A percentile compares a stretch with the other conserved stretches of the same genome.
These are phyloP conservation scores for Hypomyces rosellus DNA, from an alignment of 2,329 filamentous ascomycete species.

Conservation along the genomic window DNA sequence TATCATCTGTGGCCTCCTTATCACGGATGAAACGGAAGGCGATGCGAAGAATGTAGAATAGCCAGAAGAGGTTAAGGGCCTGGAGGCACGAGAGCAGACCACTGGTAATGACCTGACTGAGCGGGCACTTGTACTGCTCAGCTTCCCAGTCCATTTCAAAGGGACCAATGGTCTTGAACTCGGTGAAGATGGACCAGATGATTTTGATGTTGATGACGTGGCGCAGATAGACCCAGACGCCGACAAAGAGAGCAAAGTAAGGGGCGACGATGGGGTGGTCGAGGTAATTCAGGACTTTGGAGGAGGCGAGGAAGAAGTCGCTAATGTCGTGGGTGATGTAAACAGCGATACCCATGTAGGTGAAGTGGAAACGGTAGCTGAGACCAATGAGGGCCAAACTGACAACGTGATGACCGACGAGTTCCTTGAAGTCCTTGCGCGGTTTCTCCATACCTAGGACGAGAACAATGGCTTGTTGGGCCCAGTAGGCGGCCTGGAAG, in stretches of 20 bases:
- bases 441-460: conserved; percentile 85
- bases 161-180: conserved; percentile 68
- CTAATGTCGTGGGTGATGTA: conserved; percentile 93
- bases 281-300: conserved; percentile 87
- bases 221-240: conserved; percentile 81
- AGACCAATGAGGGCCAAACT: conserved; percentile 75
- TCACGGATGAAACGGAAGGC: conserved; percentile 62
- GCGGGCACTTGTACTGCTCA: conserved; percentile 68
- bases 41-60: conserved; percentile 70
- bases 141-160: conserved; percentile 71
- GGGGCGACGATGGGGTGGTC: conserved; percentile 71
- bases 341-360: conserved; percentile 86
- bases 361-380: conserved; percentile 95
- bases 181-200: conserved; percentile 66
- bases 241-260: conserved; percentile 79
- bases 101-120: conserved; percentile 63
- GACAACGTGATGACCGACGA: conserved; percentile 87
- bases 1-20: conserved; percentile 60
- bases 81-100: conserved; percentile 61
- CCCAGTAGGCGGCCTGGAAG: conserved; percentile 91
- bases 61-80: conserved; percentile 74
- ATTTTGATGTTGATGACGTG: conserved; percentile 79
- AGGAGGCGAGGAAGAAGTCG: conserved; percentile 92
- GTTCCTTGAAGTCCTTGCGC: conserved; percentile 89
- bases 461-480: conserved; percentile 86